Evolutionary conservation across 495 filamentous ascomycete species (phyloP).

Genomic region (Tirmania nivea): DNA sequence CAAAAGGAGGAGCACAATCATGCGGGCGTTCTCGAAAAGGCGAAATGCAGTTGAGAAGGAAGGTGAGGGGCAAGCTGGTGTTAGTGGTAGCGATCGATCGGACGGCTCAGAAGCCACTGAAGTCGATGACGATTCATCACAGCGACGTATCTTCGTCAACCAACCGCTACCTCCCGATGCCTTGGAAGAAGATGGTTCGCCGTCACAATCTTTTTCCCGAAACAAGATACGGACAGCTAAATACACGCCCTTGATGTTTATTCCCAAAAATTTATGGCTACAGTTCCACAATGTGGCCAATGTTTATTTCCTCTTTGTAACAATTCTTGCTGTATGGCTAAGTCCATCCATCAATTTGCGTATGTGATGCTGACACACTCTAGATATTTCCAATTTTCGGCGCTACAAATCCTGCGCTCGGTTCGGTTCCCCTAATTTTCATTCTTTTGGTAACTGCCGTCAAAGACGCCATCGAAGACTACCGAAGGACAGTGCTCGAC

Average conservation of each 20-base stretch:
- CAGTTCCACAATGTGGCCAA: conserved; percentile 99
- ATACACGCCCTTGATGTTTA: conserved; percentile 84
- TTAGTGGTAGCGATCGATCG: conserved; percentile 7
- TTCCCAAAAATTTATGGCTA: conserved; percentile 93
- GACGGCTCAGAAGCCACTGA: conserved; percentile 22
- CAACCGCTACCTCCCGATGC: conserved; percentile 53
- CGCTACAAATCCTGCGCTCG: conserved; percentile 69
- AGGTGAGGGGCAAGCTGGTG: conserved; percentile 16
- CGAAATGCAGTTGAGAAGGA: conserved; percentile 14
- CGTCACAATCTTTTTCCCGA: conserved; percentile 44
- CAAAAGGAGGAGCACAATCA: conserved; percentile 66
- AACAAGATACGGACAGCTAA: conserved; percentile 98
- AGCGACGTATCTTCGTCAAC: conserved; percentile 62
- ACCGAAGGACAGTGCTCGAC: conserved; percentile 75
- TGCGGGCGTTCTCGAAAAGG: conserved; percentile 22
- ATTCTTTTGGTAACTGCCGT: conserved; percentile 80
- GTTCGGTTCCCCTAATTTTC: conserved; percentile 77
- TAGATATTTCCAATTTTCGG: conserved; percentile 95
- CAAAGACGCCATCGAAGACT: conserved; percentile 98
- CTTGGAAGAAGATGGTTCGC: conserved; percentile 63
- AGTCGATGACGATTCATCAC: conserved; percentile 17
- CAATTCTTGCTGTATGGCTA: conserved; percentile 68
- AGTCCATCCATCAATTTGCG: not conserved
- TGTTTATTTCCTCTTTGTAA: conserved; percentile 90
- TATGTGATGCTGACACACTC: conserved; percentile 6